Conservation (phyloP, 352 stramenopile species). For the Phytopythium kandeliae region DNA sequence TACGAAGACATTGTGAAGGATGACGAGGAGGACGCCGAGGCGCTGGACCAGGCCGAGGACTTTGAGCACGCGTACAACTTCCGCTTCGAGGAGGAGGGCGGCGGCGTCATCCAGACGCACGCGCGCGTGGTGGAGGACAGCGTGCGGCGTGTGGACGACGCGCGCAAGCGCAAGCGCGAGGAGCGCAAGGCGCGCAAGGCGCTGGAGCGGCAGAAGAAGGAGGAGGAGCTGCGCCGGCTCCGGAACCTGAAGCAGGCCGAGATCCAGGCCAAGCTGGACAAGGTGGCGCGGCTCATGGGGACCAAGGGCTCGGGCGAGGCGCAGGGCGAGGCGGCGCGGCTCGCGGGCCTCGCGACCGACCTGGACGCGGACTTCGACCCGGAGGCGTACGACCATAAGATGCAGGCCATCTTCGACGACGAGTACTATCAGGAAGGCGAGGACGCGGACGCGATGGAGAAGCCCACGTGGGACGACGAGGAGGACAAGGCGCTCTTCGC, state of each 20-base stretch:
- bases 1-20: constrained; percentile 87
- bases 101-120: constrained; percentile 81
- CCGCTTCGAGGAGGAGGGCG: constrained; percentile 96
- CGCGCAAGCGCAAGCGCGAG: constrained; percentile 93
- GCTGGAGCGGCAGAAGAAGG: constrained; percentile 94
- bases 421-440: constrained; percentile 95
- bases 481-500: constrained; percentile 85
- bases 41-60: constrained; percentile 92
- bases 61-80: constrained; percentile 99
- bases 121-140: constrained; percentile 80
- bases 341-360: constrained; percentile 25
- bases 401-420: constrained; percentile 96
- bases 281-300: constrained; percentile 86
- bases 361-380: constrained; percentile 96
- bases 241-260: constrained; percentile 98
- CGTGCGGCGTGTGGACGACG: constrained; percentile 95
- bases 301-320: constrained; percentile 35
- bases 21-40: constrained; percentile 87
- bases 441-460: constrained; percentile 60
- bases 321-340: constrained; percentile 17
- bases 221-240: constrained; percentile 95
- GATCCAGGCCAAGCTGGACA: constrained; percentile 91
- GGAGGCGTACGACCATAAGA: constrained; percentile 95
- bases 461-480: constrained; percentile 76
- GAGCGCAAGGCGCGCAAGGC: constrained; percentile 93